Evolutionary conservation across 805 yeast species (phyloP), one percentile per base, ranked within the genome.

Genomic region (Lipomyces oligophaga): DNA sequence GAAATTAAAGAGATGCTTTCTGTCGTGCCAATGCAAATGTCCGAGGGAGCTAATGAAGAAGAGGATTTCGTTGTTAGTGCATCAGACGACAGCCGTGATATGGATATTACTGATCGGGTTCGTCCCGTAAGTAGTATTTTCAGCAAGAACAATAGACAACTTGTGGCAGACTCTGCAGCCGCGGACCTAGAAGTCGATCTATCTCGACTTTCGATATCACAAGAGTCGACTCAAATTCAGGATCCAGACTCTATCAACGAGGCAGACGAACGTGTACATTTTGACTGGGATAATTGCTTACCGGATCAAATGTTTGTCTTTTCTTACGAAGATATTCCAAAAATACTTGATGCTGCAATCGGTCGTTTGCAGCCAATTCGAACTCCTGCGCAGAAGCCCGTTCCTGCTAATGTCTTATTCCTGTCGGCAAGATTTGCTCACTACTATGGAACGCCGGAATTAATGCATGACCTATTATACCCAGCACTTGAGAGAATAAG

Each of bases 1-100:
- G 74, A 72, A n/a, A 68, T 83, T 54, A 71, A 76, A 51, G 79
- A 75, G 28, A 83, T 74, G 62, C 76, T 80, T 63, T 22, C 39
- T 7, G 34, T 43, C 22, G 38, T 31, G 11, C 19, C 43, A 6
- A 35, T 10, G 30, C 30, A 26, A 13, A 8, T 26, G 8, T 26
- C 30, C 11, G 30, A 26, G 30, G 30, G 30, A 26, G 30, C 30
- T 10, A 13, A 8, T 8, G 13, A 26, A 10, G 11, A 10, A 10
- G 30, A 26, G 13, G 30, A 13, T 10, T 13, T 10, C 30, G 30
- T 8, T 8, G 8, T 26, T 10, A 8, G 13, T 8, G 11, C 30
- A 8, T 26, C 30, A 8, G 30, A 8, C 11, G 13, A 33, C 21
- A n/a, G 16, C 15, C 21, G 28, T 8, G 51, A 46, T 10, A 27